Base-by-base conservation (phyloP, 176 grass and related monocot species). In the Oryza nivara region DNA sequence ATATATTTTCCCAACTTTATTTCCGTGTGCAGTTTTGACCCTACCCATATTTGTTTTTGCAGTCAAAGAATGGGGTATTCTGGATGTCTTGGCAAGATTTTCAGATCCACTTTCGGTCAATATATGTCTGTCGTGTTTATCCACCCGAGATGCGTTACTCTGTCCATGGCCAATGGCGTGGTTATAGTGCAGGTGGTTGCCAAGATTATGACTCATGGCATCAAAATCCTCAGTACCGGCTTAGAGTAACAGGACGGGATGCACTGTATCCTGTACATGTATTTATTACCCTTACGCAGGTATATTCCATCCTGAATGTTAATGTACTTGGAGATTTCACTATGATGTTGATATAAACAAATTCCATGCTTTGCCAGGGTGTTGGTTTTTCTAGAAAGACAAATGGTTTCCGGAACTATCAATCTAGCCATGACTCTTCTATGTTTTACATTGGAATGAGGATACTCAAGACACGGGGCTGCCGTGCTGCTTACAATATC, bases 31-130 rank as follows among this genome's bases (percentile, higher is more conserved):
- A 67, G 28, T 65, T 70, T 34, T 92, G 73, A 61, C 67, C 19
- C 32, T 7, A 74, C 6, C 26, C 30, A 2, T 4, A n/a, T 49
- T 40, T 34, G 19, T 72, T 78, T 25, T 74, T 78, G 83, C 84
- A 99, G 93, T 93, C 96, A 3, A 94, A 99, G 88, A 91, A 99
- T 87, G 96, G 96, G 64, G 91, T 99, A 80, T 99, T 99, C 85
- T 99, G 96, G 96, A 99, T 99, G 96, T 99, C 93, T 75, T 99
- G 96, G 96, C 96, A 99, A 96, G 96, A 99, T 73, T 99, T 99
- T 80, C 96, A 99, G 81, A 99, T 99, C 61, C 96, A 99, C 74
- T 99, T 99, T 75, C 88, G 96, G 43, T 99, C 96, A 67, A 99
- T 99, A 92, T 99, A 96, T 88, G 86, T 96, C 68, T 99, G 96